Base-by-base conservation (phyloP, 2,329 filamentous ascomycete species). In the Neurospora sp. region DNA sequence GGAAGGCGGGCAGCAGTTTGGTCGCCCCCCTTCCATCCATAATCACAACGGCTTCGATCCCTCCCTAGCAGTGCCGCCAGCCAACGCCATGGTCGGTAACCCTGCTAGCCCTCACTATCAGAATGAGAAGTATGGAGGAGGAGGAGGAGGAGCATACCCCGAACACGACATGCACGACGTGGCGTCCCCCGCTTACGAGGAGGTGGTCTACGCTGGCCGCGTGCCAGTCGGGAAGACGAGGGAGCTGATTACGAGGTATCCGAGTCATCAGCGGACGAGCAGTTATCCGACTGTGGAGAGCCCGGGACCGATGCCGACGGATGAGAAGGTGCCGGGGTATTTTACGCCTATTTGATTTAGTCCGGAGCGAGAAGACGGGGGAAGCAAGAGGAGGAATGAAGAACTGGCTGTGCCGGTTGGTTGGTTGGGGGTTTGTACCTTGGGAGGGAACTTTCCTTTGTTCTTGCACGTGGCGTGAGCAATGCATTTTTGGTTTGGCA, bases 1-100 rank as follows among this genome's bases (percentile, higher is more conserved):
- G 10, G 89, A 91, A 75, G 87, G 88, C 39, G 88, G 88, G 11
- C 76, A 81, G 74, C 78, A 77, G 17, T 79, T 73, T 68, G 12
- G 23, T 62, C 12, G 12, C 1, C 6, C 52, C 6, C 8, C 23
- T 8, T 62, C 52, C 23, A 33, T 33, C 52, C 52, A 62, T 33
- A 8, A 17, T 1, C 52, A 62, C 15, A 17, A 62, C 1, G 52
- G 23, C 1, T 62, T 62, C 6, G 52, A 62, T 1, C 52, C 52
- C 12, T 6, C 52, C 11, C 52, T 62, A 17, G 52, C 52, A 12
- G 37, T 38, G 37, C 38, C 38, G 11, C 38, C 11, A 39, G 38
- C 37, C 38, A 62, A 62, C 15, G 52, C 52, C 52, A 62, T 62
- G 52, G 52, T 62, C 28, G 28, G 28, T 10, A 62, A 62, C 15